A percentile compares a stretch with the other conserved stretches of the same genome.
These are phyloP conservation scores for Penicillium sp. DNA, from an alignment of 2,329 filamentous ascomycete species.

Conservation along the genomic window DNA sequence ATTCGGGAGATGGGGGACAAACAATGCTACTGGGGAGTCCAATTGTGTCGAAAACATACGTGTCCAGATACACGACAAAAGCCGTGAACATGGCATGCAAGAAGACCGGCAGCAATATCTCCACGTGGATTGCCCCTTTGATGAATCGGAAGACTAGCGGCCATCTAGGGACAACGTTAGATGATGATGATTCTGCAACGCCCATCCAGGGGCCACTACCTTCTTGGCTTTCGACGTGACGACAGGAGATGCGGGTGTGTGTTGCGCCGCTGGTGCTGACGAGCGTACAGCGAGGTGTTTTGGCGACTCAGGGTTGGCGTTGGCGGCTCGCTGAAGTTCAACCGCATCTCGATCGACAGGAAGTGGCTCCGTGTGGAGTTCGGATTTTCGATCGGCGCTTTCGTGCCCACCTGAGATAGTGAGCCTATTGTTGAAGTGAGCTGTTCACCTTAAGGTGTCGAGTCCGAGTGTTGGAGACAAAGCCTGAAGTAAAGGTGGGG, in stretches of 20 bases:
- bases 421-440: no score
- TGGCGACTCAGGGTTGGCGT: constrained; percentile 34
- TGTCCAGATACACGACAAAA: constrained; percentile 58
- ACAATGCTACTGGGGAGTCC: constrained; percentile 59
- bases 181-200: no score
- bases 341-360: no score
- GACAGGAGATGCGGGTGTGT: constrained; percentile 37
- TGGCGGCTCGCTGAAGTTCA: constrained; percentile 31
- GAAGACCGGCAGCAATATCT: constrained; percentile 56
- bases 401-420: no score
- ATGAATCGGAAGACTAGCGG: constrained; percentile 63
- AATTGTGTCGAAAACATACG: constrained; percentile 50
- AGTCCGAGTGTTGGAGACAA: no score
- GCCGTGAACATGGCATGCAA: constrained; percentile 59
- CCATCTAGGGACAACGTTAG: constrained; percentile 45
- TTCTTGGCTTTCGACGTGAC: constrained; percentile 31
- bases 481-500: no score
- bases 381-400: no score
- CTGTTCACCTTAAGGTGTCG: no score
- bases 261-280: constrained; percentile 19
- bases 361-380: no score
- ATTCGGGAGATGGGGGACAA: constrained; percentile 17
- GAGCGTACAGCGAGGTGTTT: constrained; percentile 24
- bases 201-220: no score
- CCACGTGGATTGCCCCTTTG: constrained; percentile 61